These are phyloP conservation scores for Millerozyma miso DNA, from an alignment of 805 yeast genomes.

Conservation along the genomic window DNA sequence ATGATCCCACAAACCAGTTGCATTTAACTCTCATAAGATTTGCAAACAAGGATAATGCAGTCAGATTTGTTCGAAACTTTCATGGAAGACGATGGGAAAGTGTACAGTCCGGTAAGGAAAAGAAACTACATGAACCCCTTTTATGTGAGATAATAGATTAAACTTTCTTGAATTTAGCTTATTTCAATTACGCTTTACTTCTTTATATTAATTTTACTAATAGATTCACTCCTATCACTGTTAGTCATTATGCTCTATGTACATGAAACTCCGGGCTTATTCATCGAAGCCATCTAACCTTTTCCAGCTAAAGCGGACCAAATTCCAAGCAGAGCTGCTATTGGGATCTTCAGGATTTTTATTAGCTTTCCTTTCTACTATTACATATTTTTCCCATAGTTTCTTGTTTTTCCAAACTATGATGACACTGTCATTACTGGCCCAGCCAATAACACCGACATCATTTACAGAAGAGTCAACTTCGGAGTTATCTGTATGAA, in stretches of 20 bases:
- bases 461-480: conserved; percentile 18
- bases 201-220: conserved; percentile 1
- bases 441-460: conserved; percentile 58
- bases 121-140: conserved; percentile 32
- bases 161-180: background rate
- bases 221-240: background rate
- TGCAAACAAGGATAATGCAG: conserved; percentile 41
- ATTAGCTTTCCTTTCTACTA: conserved; percentile 44
- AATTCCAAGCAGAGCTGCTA: conserved; percentile 14
- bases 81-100: conserved; percentile 47
- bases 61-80: conserved; percentile 46
- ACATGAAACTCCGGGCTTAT: background rate
- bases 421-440: conserved; percentile 66
- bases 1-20: conserved; percentile 24
- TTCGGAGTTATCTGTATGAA: conserved; percentile 20
- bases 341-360: background rate
- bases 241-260: background rate
- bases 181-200: background rate
- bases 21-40: conserved; percentile 39
- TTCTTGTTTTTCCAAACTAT: conserved; percentile 71
- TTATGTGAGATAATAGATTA: conserved; percentile 32
- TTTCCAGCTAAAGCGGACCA: conserved; percentile 24
- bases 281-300: conserved; percentile 13
- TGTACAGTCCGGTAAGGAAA: conserved; percentile 20
- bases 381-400: conserved; percentile 83